Evolutionary conservation across 2,329 filamentous ascomycete genomes (phyloP).

Genomic region (Ascochyta clinopodiicola): DNA sequence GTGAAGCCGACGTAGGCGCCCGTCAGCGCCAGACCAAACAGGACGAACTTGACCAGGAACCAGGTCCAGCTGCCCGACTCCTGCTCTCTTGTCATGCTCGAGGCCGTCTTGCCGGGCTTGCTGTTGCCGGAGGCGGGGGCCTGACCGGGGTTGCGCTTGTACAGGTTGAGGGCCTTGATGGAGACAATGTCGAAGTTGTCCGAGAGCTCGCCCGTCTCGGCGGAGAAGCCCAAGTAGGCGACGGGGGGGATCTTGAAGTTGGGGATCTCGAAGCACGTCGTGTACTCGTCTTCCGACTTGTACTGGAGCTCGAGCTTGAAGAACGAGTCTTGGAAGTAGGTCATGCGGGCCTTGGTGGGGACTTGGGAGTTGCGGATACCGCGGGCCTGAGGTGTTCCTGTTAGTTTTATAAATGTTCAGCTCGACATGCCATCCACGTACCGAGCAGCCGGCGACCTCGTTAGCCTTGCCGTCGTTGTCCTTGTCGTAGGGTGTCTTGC

Average conservation of each 20-base stretch:
- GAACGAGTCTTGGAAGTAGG: slow-evolving; percentile 95
- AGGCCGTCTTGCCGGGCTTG: slow-evolving; percentile 26
- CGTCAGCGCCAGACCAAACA: slow-evolving; percentile 73
- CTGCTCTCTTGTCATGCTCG: slow-evolving; percentile 51
- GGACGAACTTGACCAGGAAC: slow-evolving; percentile 81
- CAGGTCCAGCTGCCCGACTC: slow-evolving; percentile 69
- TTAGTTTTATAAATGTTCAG: slow-evolving; percentile 10
- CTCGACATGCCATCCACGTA: slow-evolving; percentile 45
- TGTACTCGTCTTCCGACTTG: slow-evolving; percentile 88
- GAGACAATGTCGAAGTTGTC: slow-evolving; percentile 98
- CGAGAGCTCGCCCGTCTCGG: slow-evolving; percentile 93
- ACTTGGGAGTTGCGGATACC: slow-evolving; percentile 79
- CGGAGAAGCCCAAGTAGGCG: slow-evolving; percentile 70
- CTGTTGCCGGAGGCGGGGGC: slow-evolving; percentile 22
- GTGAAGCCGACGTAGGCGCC: slow-evolving; percentile 88
- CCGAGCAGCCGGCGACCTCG: slow-evolving; percentile 91
- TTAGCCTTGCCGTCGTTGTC: slow-evolving; percentile 91
- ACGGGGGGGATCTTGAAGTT: slow-evolving; percentile 76
- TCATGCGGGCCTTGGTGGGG: slow-evolving; percentile 83
- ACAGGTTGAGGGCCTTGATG: slow-evolving; percentile 86
- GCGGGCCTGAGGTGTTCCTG: slow-evolving; percentile 63
- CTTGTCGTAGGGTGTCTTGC: slow-evolving; percentile 87
- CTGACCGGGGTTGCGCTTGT: slow-evolving; percentile 59
- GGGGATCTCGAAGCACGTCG: slow-evolving; percentile 78
- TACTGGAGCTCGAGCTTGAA: slow-evolving; percentile 93